Base-by-base conservation (phyloP, 257 asterid species). In the Penstemon barbatus region DNA sequence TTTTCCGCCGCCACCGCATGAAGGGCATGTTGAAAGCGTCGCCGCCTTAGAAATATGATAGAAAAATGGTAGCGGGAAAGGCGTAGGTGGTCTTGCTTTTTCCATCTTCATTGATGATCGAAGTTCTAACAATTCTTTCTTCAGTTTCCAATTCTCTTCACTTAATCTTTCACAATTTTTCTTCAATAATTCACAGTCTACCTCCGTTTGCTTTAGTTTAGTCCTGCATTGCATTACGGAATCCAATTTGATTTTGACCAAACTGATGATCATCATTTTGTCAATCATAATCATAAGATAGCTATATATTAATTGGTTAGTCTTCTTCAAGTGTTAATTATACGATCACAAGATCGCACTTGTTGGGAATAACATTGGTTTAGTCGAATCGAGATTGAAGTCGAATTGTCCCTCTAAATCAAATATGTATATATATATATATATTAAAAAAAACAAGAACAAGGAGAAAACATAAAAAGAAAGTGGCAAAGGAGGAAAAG, bases 131-230 rank as follows among this genome's bases (percentile, higher is more conserved):
- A 86, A 52, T 72, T 84, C 94, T 74, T 75, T 78, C 76, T 81
- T 83, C 72, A 89, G 52, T 59, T 74, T 72, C 18, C 44, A 37
- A 1, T 86, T 84, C 53, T 89, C 94, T 5, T 86, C 84, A 3
- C 61, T 77, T 46, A 86, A 39, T 58, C 72, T 74, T 19, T 79
- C 86, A 43, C 85, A 86, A 10, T 77, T 70, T 44, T 75, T 84
- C 84, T 77, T 86, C 87, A 85, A 68, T 3, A 74, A 68, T 62
- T 82, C 78, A 33, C 83, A 84, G 43, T 86, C 85, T 5, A 78
- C 61, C 76, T 89, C 91, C 0, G 88, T 89, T 71, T 86, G 88
- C 83, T 89, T 89, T 81, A 84, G 75, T 63, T 89, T 89, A 2
- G 91, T 84, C 78, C 96, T 86, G 63, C 65, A 15, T 15, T 15